Evolutionary conservation across 305 asterid species (phyloP).

Genomic region (Fraxinus floribunda): DNA sequence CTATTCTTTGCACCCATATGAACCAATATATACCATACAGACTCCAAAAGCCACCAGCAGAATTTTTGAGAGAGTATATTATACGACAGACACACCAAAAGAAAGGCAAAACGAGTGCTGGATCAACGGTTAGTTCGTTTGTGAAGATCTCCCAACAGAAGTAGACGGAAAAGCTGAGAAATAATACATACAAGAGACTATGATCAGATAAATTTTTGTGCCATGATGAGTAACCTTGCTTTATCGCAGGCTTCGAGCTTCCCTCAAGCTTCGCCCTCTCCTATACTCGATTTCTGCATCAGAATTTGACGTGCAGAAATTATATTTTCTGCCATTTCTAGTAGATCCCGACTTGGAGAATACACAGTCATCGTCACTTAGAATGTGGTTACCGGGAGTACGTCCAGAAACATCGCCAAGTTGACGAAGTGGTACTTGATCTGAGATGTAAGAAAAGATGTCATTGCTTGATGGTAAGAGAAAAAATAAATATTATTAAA

Average conservation of each 20-base stretch:
- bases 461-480: not conserved
- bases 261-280: conserved; percentile 81
- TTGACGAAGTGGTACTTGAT: conserved; percentile 31
- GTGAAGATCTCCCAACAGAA: conserved; percentile 28
- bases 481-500: not conserved
- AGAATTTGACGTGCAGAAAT: conserved; percentile 56
- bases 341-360: conserved; percentile 43
- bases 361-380: conserved; percentile 59
- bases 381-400: conserved; percentile 29
- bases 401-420: conserved; percentile 30
- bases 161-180: not conserved
- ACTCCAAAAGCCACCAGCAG: not conserved
- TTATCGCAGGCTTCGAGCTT: conserved; percentile 43
- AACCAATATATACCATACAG: not conserved
- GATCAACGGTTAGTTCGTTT: conserved; percentile 36
- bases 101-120: conserved; percentile 10
- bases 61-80: not conserved
- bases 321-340: conserved; percentile 48
- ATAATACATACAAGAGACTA: conserved; percentile 22
- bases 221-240: conserved; percentile 41
- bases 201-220: conserved; percentile 24
- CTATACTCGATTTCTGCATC: conserved; percentile 76
- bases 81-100: not conserved
- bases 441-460: conserved; percentile 29
- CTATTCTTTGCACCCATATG: not conserved